Percentiles rank a stretch among this genome's conserved stretches.
Evolutionary conservation across 2,329 filamentous ascomycete species (phyloP).

Genomic region (Sarocladium kiliense): DNA sequence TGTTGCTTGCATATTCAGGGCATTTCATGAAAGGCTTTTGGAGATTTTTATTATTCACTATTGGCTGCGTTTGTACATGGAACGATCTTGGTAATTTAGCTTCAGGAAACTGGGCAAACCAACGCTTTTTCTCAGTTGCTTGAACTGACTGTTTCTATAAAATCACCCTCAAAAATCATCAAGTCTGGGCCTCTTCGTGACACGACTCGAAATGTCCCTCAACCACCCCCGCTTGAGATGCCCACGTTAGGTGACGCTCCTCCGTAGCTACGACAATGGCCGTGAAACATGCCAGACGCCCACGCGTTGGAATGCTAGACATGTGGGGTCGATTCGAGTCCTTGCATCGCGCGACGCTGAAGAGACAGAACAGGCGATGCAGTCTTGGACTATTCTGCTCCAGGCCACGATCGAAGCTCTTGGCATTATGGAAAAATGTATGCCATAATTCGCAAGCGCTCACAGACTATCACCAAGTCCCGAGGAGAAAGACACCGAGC

Average conservation of each 20-base stretch:
- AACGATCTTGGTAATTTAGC: constrained; percentile 10
- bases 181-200: background rate
- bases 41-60: constrained; percentile 5
- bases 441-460: too few species aligned
- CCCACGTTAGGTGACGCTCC: background rate
- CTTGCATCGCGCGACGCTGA: background rate
- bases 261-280: background rate
- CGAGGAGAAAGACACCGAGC: too few species aligned
- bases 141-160: background rate
- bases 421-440: too few species aligned
- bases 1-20: constrained; percentile 9
- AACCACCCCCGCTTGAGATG: background rate
- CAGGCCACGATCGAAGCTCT: background rate
- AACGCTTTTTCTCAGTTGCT: background rate
- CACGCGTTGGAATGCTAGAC: constrained; percentile 17
- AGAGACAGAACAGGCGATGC: background rate
- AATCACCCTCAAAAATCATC: background rate
- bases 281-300: constrained; percentile 3
- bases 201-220: background rate
- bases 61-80: constrained; percentile 11
- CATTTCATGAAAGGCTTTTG: constrained; percentile 1
- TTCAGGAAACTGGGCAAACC: background rate
- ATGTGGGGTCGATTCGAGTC: background rate
- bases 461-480: too few species aligned
- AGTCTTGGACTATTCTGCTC: background rate